Conservation (phyloP, 306 rosid species). For the Arachis stenosperma region DNA sequence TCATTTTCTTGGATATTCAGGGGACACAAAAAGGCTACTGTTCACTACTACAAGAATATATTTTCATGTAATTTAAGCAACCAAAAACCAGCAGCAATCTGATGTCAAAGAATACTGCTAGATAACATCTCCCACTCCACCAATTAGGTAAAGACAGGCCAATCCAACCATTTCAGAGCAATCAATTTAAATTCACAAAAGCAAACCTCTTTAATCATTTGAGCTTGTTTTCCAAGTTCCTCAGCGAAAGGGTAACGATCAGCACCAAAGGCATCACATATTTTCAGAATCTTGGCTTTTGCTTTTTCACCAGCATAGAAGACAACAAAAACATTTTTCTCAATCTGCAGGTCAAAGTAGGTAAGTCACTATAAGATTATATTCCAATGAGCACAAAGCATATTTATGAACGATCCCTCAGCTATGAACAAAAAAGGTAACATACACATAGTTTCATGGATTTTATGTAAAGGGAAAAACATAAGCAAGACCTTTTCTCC, state of each 20-base stretch:
- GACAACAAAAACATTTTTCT: slow-evolving; percentile 92
- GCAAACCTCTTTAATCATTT: slow-evolving; percentile 58
- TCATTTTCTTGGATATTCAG: slow-evolving; percentile 22
- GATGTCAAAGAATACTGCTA: not conserved
- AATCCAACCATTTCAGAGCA: not conserved
- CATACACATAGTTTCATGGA: slow-evolving; percentile 16
- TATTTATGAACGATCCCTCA: slow-evolving; percentile 19
- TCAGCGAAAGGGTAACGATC: slow-evolving; percentile 93
- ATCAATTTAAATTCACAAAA: slow-evolving; percentile 18
- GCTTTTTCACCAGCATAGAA: slow-evolving; percentile 92
- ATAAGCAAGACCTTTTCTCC: slow-evolving; percentile 79
- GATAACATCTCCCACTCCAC: slow-evolving; percentile 22
- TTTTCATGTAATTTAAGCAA: not conserved
- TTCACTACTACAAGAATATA: slow-evolving; percentile 17
- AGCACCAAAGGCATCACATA: slow-evolving; percentile 97
- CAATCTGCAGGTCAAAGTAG: slow-evolving; percentile 61
- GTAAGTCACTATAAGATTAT: slow-evolving; percentile 21
- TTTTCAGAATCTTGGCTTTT: slow-evolving; percentile 86
- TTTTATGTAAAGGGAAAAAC: slow-evolving; percentile 8
- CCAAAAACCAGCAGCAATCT: slow-evolving; percentile 18
- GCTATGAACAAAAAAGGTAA: not conserved
- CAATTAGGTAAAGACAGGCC: slow-evolving; percentile 12
- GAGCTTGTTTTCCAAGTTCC: slow-evolving; percentile 57
- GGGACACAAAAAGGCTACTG: slow-evolving; percentile 15
- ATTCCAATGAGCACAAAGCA: slow-evolving; percentile 5